Conservation (phyloP, 2,329 filamentous ascomycete genomes). For the Ceratocystis variospora region DNA sequence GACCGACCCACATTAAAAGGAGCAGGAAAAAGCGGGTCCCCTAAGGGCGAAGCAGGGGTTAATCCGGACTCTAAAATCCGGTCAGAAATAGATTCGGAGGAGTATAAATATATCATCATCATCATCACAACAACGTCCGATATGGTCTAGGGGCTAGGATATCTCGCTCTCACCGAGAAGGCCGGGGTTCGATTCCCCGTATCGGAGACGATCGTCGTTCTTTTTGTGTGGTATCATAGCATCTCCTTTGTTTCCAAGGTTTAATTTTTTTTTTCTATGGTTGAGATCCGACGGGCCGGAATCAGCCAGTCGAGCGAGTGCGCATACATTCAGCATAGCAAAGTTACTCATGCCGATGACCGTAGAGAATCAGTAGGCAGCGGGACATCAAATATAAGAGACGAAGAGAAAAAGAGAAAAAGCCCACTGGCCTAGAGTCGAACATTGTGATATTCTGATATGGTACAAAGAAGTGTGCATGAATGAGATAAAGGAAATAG, state of each 20-base stretch:
- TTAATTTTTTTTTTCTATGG: background rate
- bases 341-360: background rate
- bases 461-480: slow-evolving; percentile 3
- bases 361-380: too few species aligned
- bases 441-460: background rate
- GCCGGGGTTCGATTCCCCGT: slow-evolving; percentile 23
- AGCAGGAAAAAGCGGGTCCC: too few species aligned
- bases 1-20: too few species aligned
- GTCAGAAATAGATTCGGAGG: too few species aligned
- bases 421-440: background rate
- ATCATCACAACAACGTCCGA: slow-evolving; percentile 8
- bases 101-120: too few species aligned
- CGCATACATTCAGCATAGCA: too few species aligned
- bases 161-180: slow-evolving; percentile 20
- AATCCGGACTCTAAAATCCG: too few species aligned
- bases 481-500: slow-evolving; percentile 9
- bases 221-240: background rate
- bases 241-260: too few species aligned
- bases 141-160: slow-evolving; percentile 14
- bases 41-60: too few species aligned
- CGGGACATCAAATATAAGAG: background rate
- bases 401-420: background rate
- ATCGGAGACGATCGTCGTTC: slow-evolving; percentile 16
- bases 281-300: too few species aligned
- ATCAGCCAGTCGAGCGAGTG: too few species aligned